These are phyloP conservation scores for apple (Malus domestica) DNA, from an alignment of 306 rosid genomes.

Conservation along the genomic window DNA sequence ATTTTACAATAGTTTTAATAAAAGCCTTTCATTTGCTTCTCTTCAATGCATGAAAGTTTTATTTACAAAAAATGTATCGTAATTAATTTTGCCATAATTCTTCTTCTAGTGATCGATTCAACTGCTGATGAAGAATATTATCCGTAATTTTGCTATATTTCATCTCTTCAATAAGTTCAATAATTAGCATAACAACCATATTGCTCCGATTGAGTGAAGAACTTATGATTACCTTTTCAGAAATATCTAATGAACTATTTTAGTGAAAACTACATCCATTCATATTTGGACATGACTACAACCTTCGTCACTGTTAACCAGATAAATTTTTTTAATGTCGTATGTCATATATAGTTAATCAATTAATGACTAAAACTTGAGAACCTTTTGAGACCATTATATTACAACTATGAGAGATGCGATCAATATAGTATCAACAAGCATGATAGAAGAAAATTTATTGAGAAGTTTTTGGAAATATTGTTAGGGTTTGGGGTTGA, in stretches of 20 bases:
- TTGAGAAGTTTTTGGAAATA: neutral
- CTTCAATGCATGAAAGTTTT: neutral
- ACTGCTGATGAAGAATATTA: no score
- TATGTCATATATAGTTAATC: neutral
- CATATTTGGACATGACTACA: neutral
- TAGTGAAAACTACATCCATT: neutral
- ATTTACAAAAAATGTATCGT: no score
- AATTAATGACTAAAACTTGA: neutral
- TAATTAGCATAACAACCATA: neutral
- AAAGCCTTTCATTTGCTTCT: neutral
- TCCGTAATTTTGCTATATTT: neutral
- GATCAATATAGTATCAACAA: neutral
- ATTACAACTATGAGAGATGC: neutral
- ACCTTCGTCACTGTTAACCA: neutral
- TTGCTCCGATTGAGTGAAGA: neutral
- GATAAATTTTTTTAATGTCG: neutral
- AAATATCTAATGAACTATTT: no score
- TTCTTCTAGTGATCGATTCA: neutral
- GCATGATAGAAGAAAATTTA: neutral
- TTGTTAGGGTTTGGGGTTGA: conserved; percentile 6
- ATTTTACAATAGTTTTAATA: no score
- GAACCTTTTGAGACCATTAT: neutral
- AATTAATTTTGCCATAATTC: neutral
- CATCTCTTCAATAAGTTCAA: neutral
- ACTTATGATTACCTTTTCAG: no score